phyloP scores from a whole-genome alignment of 2,329 filamentous ascomycete genomes.

The Aureobasidium melanogenum region DNA sequence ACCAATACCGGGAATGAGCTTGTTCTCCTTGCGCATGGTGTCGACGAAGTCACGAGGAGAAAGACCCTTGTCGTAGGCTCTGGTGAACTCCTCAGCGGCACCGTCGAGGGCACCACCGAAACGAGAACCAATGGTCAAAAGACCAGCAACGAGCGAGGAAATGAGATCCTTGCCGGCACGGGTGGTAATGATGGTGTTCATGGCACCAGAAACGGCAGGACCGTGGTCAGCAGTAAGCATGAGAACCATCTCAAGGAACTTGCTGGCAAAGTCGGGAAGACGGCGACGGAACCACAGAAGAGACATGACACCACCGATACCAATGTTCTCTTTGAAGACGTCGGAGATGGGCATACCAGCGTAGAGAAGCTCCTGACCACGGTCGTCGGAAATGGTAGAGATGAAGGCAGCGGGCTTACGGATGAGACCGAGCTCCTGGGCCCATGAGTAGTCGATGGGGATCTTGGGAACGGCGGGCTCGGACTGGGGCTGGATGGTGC shows the following conservation, averaged over 20 bases:
- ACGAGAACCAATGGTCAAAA: conserved; percentile 93
- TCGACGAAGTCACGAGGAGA: conserved; percentile 98
- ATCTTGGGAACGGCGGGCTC: conserved; percentile 98
- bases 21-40: conserved; percentile 99
- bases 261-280: conserved; percentile 90
- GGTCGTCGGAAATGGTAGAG: conserved; percentile 98
- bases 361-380: conserved; percentile 97
- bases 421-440: conserved; percentile 97
- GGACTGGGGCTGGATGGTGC: conserved; percentile 73
- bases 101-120: conserved; percentile 98
- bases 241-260: conserved; percentile 99
- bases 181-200: conserved; percentile 99
- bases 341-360: conserved; percentile 99
- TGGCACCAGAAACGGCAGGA: conserved; percentile 96
- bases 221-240: conserved; percentile 99
- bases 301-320: conserved; percentile 99
- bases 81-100: conserved; percentile 96
- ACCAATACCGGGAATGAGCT: conserved; percentile 98
- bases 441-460: conserved; percentile 99
- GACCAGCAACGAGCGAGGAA: conserved; percentile 87
- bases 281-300: conserved; percentile 98
- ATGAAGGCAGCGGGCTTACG: conserved; percentile 99
- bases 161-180: conserved; percentile 99
- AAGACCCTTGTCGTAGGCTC: conserved; percentile 95
- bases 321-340: conserved; percentile 97